phyloP scores from a whole-genome alignment of 2,329 filamentous ascomycete species.

The Paraconiothyrium brasiliense region DNA sequence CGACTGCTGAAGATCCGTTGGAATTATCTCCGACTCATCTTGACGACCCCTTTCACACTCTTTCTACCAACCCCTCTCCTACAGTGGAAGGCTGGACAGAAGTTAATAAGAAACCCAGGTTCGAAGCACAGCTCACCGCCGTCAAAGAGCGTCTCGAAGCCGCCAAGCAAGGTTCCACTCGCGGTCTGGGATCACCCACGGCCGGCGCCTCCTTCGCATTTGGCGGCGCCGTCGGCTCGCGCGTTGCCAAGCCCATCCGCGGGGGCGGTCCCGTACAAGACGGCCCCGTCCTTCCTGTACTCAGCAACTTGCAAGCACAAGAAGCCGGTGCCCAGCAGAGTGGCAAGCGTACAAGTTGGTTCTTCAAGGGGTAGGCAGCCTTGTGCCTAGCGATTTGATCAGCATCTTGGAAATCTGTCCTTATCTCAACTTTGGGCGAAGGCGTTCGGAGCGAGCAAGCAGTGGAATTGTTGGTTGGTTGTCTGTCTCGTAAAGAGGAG shows the following conservation, averaged over 20 bases:
- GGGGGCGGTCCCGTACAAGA: conserved; percentile 53
- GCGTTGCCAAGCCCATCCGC: conserved; percentile 72
- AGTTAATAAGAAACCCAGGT: conserved; percentile 64
- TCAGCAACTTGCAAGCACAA: conserved; percentile 60
- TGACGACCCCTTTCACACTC: neutral
- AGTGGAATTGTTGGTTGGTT: neutral
- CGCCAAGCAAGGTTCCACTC: conserved; percentile 89
- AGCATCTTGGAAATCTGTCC: conserved; percentile 12
- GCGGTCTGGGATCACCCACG: conserved; percentile 75
- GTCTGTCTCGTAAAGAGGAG: conserved; percentile 9
- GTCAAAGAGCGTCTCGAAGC: conserved; percentile 98
- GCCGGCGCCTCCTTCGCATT: conserved; percentile 72
- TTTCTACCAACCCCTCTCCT: conserved; percentile 9
- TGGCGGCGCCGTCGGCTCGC: conserved; percentile 59
- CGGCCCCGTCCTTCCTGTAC: conserved; percentile 52
- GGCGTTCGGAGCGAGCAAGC: conserved; percentile 9
- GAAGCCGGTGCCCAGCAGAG: conserved; percentile 58
- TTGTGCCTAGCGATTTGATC: conserved; percentile 1
- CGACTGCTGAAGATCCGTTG: neutral
- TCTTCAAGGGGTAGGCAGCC: conserved; percentile 68
- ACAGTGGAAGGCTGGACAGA: conserved; percentile 12
- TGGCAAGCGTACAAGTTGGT: conserved; percentile 77
- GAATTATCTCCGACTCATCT: neutral
- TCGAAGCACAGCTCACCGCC: conserved; percentile 94
- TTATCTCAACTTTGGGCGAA: neutral